A percentile compares a stretch with the other conserved stretches of the same genome.
These are phyloP conservation scores for Fragaria iinumae DNA, from an alignment of 306 rosid species.

Conservation along the genomic window DNA sequence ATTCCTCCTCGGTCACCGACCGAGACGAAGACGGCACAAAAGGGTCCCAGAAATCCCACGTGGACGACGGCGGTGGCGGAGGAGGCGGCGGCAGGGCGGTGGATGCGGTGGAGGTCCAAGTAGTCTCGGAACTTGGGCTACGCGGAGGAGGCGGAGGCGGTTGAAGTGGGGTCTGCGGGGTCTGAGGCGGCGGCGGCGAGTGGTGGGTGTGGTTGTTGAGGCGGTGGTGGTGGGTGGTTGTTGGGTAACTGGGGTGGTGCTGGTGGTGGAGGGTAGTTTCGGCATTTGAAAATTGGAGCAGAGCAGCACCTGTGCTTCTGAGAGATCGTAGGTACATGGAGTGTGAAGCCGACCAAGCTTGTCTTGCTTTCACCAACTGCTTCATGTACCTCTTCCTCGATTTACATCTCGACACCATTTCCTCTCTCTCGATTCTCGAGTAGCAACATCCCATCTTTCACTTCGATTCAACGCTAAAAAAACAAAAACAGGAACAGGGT, in stretches of 20 bases:
- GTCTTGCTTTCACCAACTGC: slow-evolving; percentile 71
- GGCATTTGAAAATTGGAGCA: slow-evolving; percentile 73
- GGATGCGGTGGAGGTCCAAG: slow-evolving; percentile 77
- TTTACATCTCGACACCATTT: slow-evolving; percentile 70
- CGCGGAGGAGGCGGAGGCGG: slow-evolving; percentile 52
- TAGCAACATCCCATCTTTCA: slow-evolving; percentile 68
- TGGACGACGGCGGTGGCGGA: slow-evolving; percentile 53
- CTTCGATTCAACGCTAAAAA: neutral
- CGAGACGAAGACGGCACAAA: slow-evolving; percentile 62
- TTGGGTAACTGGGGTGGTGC: slow-evolving; percentile 38
- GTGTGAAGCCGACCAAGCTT: slow-evolving; percentile 66
- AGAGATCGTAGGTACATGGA: slow-evolving; percentile 77
- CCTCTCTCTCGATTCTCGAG: slow-evolving; percentile 72
- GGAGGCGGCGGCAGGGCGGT: slow-evolving; percentile 64
- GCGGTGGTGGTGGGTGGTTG: slow-evolving; percentile 16
- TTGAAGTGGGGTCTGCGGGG: slow-evolving; percentile 30
- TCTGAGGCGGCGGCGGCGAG: slow-evolving; percentile 52
- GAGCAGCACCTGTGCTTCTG: slow-evolving; percentile 75
- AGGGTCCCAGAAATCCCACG: slow-evolving; percentile 99
- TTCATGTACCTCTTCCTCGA: slow-evolving; percentile 80
- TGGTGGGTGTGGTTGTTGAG: slow-evolving; percentile 27
- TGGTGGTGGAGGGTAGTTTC: slow-evolving; percentile 52
- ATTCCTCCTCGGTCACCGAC: slow-evolving; percentile 73
- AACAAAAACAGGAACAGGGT: neutral
- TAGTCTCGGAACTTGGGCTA: slow-evolving; percentile 64